phyloP scores from a whole-genome alignment of 306 rosid genomes.

The Sindora glabra region DNA sequence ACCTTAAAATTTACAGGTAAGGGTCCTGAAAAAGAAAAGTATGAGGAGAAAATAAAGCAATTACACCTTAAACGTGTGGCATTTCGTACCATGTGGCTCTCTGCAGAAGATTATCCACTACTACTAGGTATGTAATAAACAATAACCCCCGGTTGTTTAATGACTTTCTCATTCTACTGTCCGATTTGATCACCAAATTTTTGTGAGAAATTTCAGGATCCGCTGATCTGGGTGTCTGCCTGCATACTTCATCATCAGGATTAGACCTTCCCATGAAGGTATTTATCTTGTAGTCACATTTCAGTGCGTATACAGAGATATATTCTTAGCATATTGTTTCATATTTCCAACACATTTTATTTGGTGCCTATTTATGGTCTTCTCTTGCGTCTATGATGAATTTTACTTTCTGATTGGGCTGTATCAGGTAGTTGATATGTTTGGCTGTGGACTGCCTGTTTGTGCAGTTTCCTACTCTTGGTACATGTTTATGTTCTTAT shows the following conservation, averaged over 20 bases:
- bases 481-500: constrained; percentile 27
- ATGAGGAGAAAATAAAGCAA: constrained; percentile 71
- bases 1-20: constrained; percentile 50
- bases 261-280: constrained; percentile 99
- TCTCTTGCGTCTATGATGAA: too few species aligned
- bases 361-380: background rate
- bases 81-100: constrained; percentile 91
- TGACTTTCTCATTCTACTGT: too few species aligned
- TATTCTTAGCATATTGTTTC: background rate
- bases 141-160: background rate
- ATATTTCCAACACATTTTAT: background rate
- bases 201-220: constrained; percentile 56
- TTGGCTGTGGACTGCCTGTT: constrained; percentile 96
- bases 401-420: background rate
- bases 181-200: constrained; percentile 4
- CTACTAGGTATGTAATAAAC: constrained; percentile 55
- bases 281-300: background rate
- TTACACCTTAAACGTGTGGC: constrained; percentile 85
- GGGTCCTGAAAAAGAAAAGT: constrained; percentile 85
- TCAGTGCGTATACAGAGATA: background rate
- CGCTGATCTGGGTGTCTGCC: constrained; percentile 87
- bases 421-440: constrained; percentile 90
- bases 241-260: constrained; percentile 96
- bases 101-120: constrained; percentile 93
- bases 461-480: constrained; percentile 98